A percentile compares a stretch with the other conserved stretches of the same genome.
phyloP scores from a whole-genome alignment of 2,329 filamentous ascomycete genomes.

The Pestalotiopsis fici region DNA sequence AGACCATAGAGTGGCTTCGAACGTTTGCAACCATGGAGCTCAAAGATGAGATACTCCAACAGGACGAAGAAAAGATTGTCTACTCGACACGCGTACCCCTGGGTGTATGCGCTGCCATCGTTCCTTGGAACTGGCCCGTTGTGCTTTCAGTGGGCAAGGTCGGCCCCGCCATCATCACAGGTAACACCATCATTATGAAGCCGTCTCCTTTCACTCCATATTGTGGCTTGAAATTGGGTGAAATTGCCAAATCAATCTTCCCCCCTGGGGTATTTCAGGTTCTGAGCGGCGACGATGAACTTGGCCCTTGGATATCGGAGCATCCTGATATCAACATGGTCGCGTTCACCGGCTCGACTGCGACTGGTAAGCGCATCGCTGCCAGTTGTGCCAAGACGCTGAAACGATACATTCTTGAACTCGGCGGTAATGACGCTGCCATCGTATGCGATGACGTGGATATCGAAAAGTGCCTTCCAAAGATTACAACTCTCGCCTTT shows the following conservation, averaged over 20 bases:
- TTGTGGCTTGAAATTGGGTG: conserved; percentile 58
- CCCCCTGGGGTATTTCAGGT: conserved; percentile 64
- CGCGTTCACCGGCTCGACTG: conserved; percentile 62
- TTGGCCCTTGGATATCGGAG: conserved; percentile 60
- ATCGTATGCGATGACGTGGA: conserved; percentile 61
- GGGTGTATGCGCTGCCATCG: conserved; percentile 47
- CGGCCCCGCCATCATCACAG: conserved; percentile 56
- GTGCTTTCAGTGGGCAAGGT: conserved; percentile 54
- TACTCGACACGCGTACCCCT: conserved; percentile 37
- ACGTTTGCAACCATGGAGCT: conserved; percentile 31
- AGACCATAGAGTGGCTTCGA: conserved; percentile 26
- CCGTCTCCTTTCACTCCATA: conserved; percentile 40
- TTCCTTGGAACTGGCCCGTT: conserved; percentile 61
- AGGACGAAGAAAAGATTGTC: conserved; percentile 33
- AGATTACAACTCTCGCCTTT: conserved; percentile 8
- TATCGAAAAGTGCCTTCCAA: conserved; percentile 28
- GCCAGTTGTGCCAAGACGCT: conserved; percentile 55
- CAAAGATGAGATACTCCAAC: conserved; percentile 38
- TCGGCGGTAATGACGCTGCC: conserved; percentile 63
- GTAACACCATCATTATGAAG: conserved; percentile 45
- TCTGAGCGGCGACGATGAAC: conserved; percentile 59
- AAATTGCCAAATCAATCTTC: conserved; percentile 58
- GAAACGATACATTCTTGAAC: conserved; percentile 62
- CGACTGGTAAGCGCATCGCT: conserved; percentile 63
- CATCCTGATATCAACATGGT: conserved; percentile 64